Base-by-base conservation (phyloP, 768 basidiomycete species). In the Leccinum longicurvipes region DNA sequence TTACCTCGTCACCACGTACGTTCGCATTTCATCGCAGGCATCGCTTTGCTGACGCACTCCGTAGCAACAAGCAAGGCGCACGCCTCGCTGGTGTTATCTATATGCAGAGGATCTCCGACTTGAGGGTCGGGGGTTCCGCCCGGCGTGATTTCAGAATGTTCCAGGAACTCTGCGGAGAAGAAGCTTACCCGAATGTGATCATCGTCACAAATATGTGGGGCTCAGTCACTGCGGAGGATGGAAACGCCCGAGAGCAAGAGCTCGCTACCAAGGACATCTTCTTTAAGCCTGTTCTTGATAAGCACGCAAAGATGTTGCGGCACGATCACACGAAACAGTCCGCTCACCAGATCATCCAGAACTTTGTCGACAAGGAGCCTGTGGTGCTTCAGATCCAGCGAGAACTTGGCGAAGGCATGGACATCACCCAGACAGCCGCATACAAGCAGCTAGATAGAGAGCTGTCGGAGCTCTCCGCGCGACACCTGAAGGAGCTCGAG, bases 161-260 rank as follows among this genome's bases (percentile, higher is more conserved):
- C 70, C 69, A 76, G 29, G 73, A 77, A 61, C 73, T 84, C 24
- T 84, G 82, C 52, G 82, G 83, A 9, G 76, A 78, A 51, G 70
- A 65, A n/a, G 73, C 80, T 3, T 76, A 83, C 42, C 65, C 71
- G 23, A 82, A 77, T 55, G 79, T 84, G 50, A 66, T 78, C 32
- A 74, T 84, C 56, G 73, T 76, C 54, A 82, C 83, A 4, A 83
- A 75, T 47, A 82, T 78, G 79, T 82, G 82, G 81, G 74, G 71
- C 34, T 58, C 72, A 53, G 73, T 78, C 49, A 68, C 67, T 36
- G 59, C 60, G 47, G 70, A 71, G 15, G 63, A 74, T 10, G 77
- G 75, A 6, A 56, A 66, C 32, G 67, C 66, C 32, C 72, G 82
- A 27, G 82, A 84, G 61, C 55, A 50, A 6, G 81, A 83, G 57